Evolutionary conservation across 305 asterid genomes (phyloP), one percentile per base, ranked within the genome.

Genomic region (Vinca major): DNA sequence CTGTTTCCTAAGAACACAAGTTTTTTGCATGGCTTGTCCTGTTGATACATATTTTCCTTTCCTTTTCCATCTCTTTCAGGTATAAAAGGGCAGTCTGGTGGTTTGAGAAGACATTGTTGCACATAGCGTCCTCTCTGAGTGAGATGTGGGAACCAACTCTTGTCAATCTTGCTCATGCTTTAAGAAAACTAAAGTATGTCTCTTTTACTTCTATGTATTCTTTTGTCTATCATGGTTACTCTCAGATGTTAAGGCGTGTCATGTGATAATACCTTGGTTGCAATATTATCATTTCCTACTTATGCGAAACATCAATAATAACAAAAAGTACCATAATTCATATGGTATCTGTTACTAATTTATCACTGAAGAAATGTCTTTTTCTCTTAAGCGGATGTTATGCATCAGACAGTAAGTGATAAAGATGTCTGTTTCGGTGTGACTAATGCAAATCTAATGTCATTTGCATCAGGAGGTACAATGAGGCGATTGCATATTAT

Each of bases 101-200:
- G 97, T 93, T 89, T 71, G 97, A 93, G 83, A 86, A 82, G 82
- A 89, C 99, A 20, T 78, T 91, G 87, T 75, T 86, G 79, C 91
- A 68, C 76, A 86, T 93, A 68, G 88, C 97, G 49, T 91, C 99
- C 77, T 84, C 93, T 67, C 73, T 86, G 74, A 88, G 84, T 78
- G 97, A 89, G 87, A 85, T 84, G 88, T 93, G 99, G 99, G 99
- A 93, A 80, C 92, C 97, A 69, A 93, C 99, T 39, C 73, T 93
- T 44, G 92, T 91, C 77, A 93, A 91, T 80, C 91, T 93, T 72
- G 99, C 97, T 81, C 97, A 93, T 79, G 90, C 96, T 20, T 79
- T 93, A 82, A 84, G 99, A 78, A 93, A 93, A 82, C 77, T 89
- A 43, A 88, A 80, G 99, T 91, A 83, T 0, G 95, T 67, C 57